Conservation (phyloP, 2,329 filamentous ascomycete species). For the Aureobasidium sp. region DNA sequence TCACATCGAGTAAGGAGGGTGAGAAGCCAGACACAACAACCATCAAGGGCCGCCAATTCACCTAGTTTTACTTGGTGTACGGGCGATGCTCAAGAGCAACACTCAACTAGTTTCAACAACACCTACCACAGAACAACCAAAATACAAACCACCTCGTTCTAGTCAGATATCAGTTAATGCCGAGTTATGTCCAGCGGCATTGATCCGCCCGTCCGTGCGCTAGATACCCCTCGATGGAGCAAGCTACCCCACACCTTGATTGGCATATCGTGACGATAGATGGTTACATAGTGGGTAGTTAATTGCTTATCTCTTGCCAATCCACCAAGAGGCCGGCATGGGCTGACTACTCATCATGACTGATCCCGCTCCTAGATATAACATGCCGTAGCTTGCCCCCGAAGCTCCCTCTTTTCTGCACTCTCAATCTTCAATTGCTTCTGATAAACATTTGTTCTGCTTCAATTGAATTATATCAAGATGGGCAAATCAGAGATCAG, state of each 20-base stretch:
- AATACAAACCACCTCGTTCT: neutral
- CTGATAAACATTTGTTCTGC: neutral
- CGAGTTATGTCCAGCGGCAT: neutral
- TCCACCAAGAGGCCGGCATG: neutral
- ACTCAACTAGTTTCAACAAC: neutral
- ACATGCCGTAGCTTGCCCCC: neutral
- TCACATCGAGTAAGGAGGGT: conserved; percentile 21
- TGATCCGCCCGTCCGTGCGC: conserved; percentile 1
- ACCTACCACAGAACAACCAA: neutral
- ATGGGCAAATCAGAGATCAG: conserved; percentile 54
- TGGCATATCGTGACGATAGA: conserved; percentile 3
- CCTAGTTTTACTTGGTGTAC: conserved; percentile 17
- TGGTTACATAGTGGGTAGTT: neutral
- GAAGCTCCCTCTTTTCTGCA: neutral
- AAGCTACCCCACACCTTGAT: conserved; percentile 2
- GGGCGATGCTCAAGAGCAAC: neutral
- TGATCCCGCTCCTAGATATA: neutral
- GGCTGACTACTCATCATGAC: neutral
- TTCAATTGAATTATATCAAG: neutral
- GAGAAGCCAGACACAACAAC: conserved; percentile 16
- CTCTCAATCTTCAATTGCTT: neutral
- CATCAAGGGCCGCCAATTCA: conserved; percentile 34
- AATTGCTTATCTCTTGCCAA: conserved; percentile 7
- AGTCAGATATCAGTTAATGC: neutral
- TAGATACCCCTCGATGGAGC: conserved; percentile 2